Evolutionary conservation across 768 basidiomycete species (phyloP).

Genomic region (Suillus subluteus): DNA sequence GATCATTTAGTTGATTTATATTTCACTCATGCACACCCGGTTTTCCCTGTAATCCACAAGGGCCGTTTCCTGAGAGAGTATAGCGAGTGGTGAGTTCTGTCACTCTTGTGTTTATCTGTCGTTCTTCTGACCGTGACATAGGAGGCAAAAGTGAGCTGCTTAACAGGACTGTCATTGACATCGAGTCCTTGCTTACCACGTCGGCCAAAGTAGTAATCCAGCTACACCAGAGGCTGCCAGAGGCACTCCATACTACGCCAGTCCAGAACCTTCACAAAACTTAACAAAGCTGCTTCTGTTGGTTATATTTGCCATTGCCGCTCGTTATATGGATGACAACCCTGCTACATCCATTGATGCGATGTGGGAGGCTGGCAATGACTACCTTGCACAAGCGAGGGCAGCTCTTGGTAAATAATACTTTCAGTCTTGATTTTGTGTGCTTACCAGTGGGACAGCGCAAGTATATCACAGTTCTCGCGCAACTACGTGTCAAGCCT

Average conservation of each 20-base stretch:
- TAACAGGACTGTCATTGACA: slow-evolving; percentile 2
- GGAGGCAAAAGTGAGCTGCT: slow-evolving; percentile 31
- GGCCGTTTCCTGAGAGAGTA: slow-evolving; percentile 69
- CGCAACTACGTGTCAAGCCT: slow-evolving; percentile 77
- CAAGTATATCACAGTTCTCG: slow-evolving; percentile 68
- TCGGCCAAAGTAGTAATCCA: slow-evolving; percentile 38
- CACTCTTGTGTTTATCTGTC: neutral
- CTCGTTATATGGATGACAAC: slow-evolving; percentile 63
- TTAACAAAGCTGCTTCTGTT: slow-evolving; percentile 72
- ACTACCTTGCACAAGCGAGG: slow-evolving; percentile 66
- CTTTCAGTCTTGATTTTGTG: slow-evolving; percentile 1
- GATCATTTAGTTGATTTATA: slow-evolving; percentile 73
- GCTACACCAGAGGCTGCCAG: slow-evolving; percentile 29
- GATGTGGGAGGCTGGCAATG: slow-evolving; percentile 72
- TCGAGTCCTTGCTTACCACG: slow-evolving; percentile 27
- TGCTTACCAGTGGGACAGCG: slow-evolving; percentile 39
- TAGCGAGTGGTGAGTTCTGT: slow-evolving; percentile 46
- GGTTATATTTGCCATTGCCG: slow-evolving; percentile 81
- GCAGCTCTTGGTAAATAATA: slow-evolving; percentile 56
- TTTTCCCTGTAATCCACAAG: slow-evolving; percentile 82
- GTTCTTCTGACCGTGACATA: slow-evolving; percentile 18
- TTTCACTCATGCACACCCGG: slow-evolving; percentile 83
- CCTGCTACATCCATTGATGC: slow-evolving; percentile 52
- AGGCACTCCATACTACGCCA: slow-evolving; percentile 16
- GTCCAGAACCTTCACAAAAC: slow-evolving; percentile 59